Percentiles rank a stretch among this genome's conserved stretches.
Evolutionary conservation across 2,329 filamentous ascomycete species (phyloP).

Genomic region (Chaetothyriales sp.): DNA sequence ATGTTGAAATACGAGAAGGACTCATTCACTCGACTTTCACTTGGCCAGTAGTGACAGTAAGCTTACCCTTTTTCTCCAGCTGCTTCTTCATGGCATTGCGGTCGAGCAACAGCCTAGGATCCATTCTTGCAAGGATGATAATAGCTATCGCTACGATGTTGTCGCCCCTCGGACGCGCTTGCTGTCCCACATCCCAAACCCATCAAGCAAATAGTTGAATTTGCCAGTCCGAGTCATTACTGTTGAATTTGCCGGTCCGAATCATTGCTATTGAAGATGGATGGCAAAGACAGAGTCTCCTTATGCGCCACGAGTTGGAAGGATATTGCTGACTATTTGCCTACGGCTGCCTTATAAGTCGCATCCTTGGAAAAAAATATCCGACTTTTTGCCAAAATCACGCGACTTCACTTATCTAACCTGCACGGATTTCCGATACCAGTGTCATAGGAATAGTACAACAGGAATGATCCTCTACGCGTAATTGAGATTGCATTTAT

Average conservation of each 20-base stretch:
- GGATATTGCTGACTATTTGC: too few species aligned
- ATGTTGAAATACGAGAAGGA: background rate
- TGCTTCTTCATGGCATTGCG: background rate
- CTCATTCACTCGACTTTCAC: background rate
- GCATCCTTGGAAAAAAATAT: too few species aligned
- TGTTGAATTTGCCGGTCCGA: background rate
- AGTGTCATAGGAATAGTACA: too few species aligned
- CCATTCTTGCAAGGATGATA: slow-evolving; percentile 21
- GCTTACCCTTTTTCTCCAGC: background rate
- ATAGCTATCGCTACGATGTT: background rate
- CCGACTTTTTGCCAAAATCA: too few species aligned
- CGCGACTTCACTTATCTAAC: too few species aligned
- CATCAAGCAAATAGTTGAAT: background rate
- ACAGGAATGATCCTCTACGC: too few species aligned
- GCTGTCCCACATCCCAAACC: background rate
- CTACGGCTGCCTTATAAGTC: too few species aligned
- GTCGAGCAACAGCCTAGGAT: slow-evolving; percentile 1
- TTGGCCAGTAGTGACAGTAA: background rate
- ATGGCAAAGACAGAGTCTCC: background rate
- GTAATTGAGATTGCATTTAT: too few species aligned
- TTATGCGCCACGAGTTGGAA: too few species aligned
- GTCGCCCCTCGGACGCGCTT: background rate
- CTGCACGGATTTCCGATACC: too few species aligned
- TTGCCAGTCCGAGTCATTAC: background rate
- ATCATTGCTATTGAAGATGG: background rate